A percentile compares a stretch with the other conserved stretches of the same genome.
Evolutionary conservation across 108 stramenopile species (phyloP).

Genomic region (Mediolabrus comicus): DNA sequence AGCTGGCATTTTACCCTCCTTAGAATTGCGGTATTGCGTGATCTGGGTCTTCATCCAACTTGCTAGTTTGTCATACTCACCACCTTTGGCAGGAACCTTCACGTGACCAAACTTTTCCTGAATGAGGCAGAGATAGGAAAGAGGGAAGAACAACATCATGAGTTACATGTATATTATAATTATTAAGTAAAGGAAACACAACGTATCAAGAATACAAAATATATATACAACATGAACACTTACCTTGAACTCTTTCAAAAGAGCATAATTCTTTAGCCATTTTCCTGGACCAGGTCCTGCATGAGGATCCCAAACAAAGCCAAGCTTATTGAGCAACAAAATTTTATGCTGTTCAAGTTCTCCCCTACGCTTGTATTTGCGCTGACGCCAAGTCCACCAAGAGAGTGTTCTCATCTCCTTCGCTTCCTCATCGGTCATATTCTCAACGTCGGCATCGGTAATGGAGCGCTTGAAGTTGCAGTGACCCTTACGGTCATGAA

Average conservation of each 20-base stretch:
- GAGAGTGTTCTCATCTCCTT: slow-evolving; percentile 27
- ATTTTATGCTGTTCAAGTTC: slow-evolving; percentile 35
- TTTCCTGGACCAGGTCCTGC: slow-evolving; percentile 42
- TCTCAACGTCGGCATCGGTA: slow-evolving; percentile 22
- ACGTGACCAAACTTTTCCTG: slow-evolving; percentile 29
- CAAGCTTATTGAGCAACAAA: slow-evolving; percentile 17
- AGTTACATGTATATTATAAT: too few relatives aligned
- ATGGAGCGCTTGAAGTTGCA: slow-evolving; percentile 40
- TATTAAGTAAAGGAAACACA: neutral
- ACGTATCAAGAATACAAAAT: neutral
- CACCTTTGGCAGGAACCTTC: slow-evolving; percentile 25
- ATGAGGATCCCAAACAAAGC: slow-evolving; percentile 40
- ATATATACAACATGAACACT: neutral
- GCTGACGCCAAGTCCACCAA: slow-evolving; percentile 43
- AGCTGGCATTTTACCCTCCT: slow-evolving; percentile 23
- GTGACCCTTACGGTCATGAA: slow-evolving; percentile 32
- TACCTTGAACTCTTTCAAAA: slow-evolving; percentile 31
- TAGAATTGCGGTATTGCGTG: slow-evolving; percentile 37
- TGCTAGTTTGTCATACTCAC: slow-evolving; percentile 29
- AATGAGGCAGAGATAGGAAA: too few relatives aligned
- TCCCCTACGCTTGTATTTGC: slow-evolving; percentile 32
- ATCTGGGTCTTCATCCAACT: slow-evolving; percentile 45
- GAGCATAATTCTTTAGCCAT: slow-evolving; percentile 28
- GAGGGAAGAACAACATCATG: neutral
- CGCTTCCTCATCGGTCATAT: slow-evolving; percentile 17